Conservation (phyloP, 345 rosid genomes). For the Eucalyptus pumila region DNA sequence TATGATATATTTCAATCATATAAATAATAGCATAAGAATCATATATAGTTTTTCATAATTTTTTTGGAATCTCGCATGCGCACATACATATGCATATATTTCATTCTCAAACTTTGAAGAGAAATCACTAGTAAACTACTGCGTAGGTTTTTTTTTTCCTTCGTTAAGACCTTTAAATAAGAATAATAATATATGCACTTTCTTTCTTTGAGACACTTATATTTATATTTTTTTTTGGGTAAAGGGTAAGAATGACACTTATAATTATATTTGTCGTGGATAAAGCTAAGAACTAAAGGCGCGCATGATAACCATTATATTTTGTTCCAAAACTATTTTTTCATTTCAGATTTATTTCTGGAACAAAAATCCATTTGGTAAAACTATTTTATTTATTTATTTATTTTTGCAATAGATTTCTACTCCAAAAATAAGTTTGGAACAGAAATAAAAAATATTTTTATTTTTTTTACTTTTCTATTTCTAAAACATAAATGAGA, state of each 20-base stretch:
- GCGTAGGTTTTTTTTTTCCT: not conserved
- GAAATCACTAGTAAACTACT: not conserved
- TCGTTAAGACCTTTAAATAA: not conserved
- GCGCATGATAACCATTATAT: fast-evolving
- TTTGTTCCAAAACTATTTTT: no score
- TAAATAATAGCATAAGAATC: not conserved
- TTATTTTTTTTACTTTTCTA: no score
- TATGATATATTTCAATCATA: not conserved
- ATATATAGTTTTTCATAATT: not conserved
- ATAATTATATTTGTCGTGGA: not conserved
- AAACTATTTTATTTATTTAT: no score
- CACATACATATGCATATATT: not conserved
- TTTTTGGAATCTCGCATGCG: not conserved
- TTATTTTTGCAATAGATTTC: fast-evolving
- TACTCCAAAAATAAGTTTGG: no score
- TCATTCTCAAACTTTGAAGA: not conserved
- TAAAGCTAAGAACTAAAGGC: not conserved
- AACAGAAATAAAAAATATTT: fast-evolving
- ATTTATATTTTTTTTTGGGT: not conserved
- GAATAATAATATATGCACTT: not conserved
- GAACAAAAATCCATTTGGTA: fast-evolving
- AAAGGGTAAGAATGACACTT: not conserved
- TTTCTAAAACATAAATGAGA: no score
- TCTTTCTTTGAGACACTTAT: not conserved
- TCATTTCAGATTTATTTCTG: fast-evolving